Conservation (phyloP, 495 filamentous ascomycete genomes). For the Daldinia vernicosa region DNA sequence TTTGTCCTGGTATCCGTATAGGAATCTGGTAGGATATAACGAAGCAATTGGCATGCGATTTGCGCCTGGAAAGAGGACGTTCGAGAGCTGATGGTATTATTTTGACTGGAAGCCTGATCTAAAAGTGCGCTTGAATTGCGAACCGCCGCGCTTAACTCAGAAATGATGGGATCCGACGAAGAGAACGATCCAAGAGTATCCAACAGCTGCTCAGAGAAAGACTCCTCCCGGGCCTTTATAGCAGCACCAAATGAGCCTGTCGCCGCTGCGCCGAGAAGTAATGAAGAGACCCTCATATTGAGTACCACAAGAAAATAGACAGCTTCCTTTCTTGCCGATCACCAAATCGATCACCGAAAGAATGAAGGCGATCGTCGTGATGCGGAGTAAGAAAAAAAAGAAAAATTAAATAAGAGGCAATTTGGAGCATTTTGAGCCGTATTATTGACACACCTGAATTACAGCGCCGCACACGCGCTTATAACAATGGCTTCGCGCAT, state of each 20-base stretch:
- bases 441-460: not conserved
- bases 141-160: not conserved
- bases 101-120: not conserved
- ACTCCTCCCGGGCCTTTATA: not conserved
- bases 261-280: not conserved
- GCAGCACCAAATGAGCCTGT: not conserved
- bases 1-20: not conserved
- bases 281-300: not conserved
- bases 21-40: not conserved
- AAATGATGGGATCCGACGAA: not conserved
- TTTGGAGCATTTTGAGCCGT: not conserved
- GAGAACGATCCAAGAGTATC: not conserved
- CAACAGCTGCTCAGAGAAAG: not conserved
- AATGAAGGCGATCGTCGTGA: not conserved
- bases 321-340: not conserved
- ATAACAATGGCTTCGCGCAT: not conserved
- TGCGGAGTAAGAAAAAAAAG: not conserved
- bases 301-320: not conserved
- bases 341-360: not conserved
- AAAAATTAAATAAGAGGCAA: not conserved
- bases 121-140: not conserved
- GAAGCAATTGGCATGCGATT: not conserved
- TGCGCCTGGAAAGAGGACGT: not conserved
- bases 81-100: not conserved
- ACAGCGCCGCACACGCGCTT: not conserved